Evolutionary conservation across 1,284 basidiomycete species (phyloP).

Genomic region (Microstroma glucosiphilum): DNA sequence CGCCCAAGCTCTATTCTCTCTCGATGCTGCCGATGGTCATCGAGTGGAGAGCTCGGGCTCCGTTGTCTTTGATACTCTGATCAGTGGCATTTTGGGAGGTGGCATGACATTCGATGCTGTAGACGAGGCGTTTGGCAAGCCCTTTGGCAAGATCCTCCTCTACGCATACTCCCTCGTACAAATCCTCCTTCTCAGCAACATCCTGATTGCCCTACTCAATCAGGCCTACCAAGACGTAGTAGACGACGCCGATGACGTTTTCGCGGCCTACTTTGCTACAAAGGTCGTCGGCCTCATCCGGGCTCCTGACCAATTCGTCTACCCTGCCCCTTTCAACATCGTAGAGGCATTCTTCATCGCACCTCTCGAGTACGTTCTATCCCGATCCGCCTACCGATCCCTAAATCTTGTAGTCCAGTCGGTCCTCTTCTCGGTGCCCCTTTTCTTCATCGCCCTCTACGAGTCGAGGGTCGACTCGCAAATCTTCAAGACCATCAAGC

Average conservation of each 20-base stretch:
- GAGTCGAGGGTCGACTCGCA: conserved; percentile 22
- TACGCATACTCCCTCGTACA: conserved; percentile 55
- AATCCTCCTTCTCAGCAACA: conserved; percentile 49
- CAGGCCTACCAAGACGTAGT: conserved; percentile 45
- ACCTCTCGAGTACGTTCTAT: conserved; percentile 68
- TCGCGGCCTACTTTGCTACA: conserved; percentile 25
- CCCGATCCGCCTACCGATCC: conserved; percentile 26
- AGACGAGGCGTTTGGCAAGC: conserved; percentile 27
- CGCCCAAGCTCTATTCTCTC: conserved; percentile 74
- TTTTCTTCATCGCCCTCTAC: conserved; percentile 37
- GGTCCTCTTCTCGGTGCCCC: conserved; percentile 27
- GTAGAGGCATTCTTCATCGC: conserved; percentile 73
- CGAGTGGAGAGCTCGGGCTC: conserved; percentile 55
- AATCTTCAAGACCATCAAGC: conserved; percentile 20
- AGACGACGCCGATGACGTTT: conserved; percentile 30
- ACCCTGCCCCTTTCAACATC: conserved; percentile 65
- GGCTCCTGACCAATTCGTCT: conserved; percentile 64
- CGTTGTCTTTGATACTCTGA: conserved; percentile 66
- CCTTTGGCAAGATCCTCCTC: conserved; percentile 68
- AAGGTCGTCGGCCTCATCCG: conserved; percentile 54
- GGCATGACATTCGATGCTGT: conserved; percentile 31
- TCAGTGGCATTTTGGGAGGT: conserved; percentile 67
- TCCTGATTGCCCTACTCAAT: conserved; percentile 78
- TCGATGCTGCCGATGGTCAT: conserved; percentile 81
- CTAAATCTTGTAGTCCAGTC: conserved; percentile 30